These are phyloP conservation scores for Paradendryphiella salina DNA, from an alignment of 2,329 filamentous ascomycete species.

Conservation along the genomic window DNA sequence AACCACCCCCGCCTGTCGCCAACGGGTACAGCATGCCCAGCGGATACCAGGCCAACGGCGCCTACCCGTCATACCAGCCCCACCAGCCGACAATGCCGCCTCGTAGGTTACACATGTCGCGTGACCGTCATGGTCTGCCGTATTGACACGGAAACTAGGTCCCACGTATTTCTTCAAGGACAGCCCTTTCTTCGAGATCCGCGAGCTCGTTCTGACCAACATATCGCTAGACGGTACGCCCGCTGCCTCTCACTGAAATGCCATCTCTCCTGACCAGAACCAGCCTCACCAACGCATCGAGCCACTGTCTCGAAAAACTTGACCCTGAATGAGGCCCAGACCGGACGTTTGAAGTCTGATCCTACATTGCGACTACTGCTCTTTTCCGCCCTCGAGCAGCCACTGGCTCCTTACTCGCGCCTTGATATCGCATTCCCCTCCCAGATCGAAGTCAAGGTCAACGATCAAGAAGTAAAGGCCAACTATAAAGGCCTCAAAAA, in stretches of 20 bases:
- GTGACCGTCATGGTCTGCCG: constrained; percentile 14
- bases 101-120: constrained; percentile 18
- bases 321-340: constrained; percentile 57
- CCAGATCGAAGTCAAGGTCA: constrained; percentile 90
- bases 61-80: constrained; percentile 22
- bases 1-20: constrained; percentile 22
- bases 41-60: constrained; percentile 18
- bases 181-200: constrained; percentile 82
- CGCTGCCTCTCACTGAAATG: constrained; percentile 34
- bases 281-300: constrained; percentile 63
- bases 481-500: constrained; percentile 95
- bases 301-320: constrained; percentile 64
- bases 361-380: constrained; percentile 74
- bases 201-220: constrained; percentile 65
- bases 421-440: constrained; percentile 84
- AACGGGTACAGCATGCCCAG: constrained; percentile 32
- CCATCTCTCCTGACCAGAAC: constrained; percentile 9
- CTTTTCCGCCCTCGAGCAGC: constrained; percentile 72
- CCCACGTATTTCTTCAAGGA: constrained; percentile 63
- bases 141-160: constrained; percentile 32
- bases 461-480: constrained; percentile 83
- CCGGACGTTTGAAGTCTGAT: constrained; percentile 62
- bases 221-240: constrained; percentile 76
- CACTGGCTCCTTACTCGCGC: constrained; percentile 34
- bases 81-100: constrained; percentile 19